Evolutionary conservation across 2,329 filamentous ascomycete genomes (phyloP).

Genomic region (Fusarium brevicatenulatum): DNA sequence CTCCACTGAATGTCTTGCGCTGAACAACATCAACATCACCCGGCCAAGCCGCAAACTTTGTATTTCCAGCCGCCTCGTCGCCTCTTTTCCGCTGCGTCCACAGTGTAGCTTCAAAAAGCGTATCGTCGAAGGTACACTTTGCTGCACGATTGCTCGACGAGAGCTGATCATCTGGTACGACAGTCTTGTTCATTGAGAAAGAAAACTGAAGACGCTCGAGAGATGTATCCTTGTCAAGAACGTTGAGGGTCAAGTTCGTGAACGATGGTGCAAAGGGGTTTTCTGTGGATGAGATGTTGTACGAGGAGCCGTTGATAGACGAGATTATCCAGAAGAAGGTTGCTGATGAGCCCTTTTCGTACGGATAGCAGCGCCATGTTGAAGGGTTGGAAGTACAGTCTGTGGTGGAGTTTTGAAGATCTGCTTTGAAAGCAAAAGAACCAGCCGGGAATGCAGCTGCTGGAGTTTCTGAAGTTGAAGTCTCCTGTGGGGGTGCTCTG

Average conservation of each 20-base stretch:
- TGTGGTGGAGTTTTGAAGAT: conserved; percentile 62
- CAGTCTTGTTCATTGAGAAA: conserved; percentile 61
- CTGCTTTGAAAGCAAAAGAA: conserved; percentile 69
- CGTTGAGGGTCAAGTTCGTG: conserved; percentile 58
- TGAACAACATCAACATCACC: conserved; percentile 67
- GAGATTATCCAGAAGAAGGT: conserved; percentile 72
- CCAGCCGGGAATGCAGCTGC: conserved; percentile 66
- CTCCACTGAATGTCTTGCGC: conserved; percentile 51
- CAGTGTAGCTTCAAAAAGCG: conserved; percentile 65
- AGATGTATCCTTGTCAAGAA: conserved; percentile 58
- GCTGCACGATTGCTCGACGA: conserved; percentile 56
- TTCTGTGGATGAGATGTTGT: conserved; percentile 64
- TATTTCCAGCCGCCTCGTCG: conserved; percentile 11
- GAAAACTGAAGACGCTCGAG: conserved; percentile 69
- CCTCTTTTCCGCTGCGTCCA: conserved; percentile 61
- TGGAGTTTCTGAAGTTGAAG: conserved; percentile 15
- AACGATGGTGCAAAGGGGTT: conserved; percentile 69
- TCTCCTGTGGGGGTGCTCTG: neutral
- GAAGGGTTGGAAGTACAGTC: conserved; percentile 67
- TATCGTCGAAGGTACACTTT: conserved; percentile 68
- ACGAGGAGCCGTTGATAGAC: conserved; percentile 52
- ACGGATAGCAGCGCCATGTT: conserved; percentile 72
- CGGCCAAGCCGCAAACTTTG: conserved; percentile 61
- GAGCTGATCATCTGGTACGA: conserved; percentile 59
- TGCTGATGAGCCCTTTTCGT: conserved; percentile 54